Percentiles rank a stretch among this genome's conserved stretches.
These are phyloP conservation scores for Suillus alpinus DNA, from an alignment of 768 basidiomycete species.

Conservation along the genomic window DNA sequence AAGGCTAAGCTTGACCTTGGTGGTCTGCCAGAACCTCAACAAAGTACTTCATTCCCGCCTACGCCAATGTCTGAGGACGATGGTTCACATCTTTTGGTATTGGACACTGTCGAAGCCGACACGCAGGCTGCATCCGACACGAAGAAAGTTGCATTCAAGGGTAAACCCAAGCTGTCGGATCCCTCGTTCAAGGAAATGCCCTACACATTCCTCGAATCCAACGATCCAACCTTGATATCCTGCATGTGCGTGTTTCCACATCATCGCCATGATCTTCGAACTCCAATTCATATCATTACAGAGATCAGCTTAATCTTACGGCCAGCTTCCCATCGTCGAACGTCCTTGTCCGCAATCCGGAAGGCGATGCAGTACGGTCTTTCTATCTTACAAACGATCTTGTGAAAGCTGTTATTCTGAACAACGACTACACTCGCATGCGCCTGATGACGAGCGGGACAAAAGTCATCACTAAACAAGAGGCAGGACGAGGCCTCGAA, in stretches of 20 bases:
- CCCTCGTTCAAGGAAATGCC: constrained; percentile 84
- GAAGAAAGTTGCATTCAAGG: not conserved
- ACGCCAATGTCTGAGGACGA: constrained; percentile 1
- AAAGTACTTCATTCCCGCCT: not conserved
- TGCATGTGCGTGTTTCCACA: constrained; percentile 60
- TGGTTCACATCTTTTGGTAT: constrained; percentile 3
- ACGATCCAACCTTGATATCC: constrained; percentile 64
- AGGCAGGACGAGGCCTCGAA: constrained; percentile 58
- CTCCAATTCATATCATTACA: constrained; percentile 26
- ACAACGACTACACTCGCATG: constrained; percentile 82
- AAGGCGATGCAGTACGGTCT: constrained; percentile 67
- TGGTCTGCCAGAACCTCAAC: constrained; percentile 6
- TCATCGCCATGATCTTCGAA: not conserved
- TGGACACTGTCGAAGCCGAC: constrained; percentile 1
- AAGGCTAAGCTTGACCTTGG: constrained; percentile 42
- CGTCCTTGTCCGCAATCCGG: constrained; percentile 85
- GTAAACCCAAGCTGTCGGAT: constrained; percentile 21
- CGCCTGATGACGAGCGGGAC: constrained; percentile 92
- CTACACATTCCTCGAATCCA: constrained; percentile 73
- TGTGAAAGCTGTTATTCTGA: constrained; percentile 73
- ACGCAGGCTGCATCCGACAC: not conserved
- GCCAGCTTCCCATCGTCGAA: constrained; percentile 70
- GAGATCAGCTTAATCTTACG: constrained; percentile 69
- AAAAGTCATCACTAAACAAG: constrained; percentile 90
- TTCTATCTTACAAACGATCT: constrained; percentile 87